Evolutionary conservation across 2,329 filamentous ascomycete species (phyloP), one percentile per base, ranked within the genome.

Genomic region (Trichoderma breve): DNA sequence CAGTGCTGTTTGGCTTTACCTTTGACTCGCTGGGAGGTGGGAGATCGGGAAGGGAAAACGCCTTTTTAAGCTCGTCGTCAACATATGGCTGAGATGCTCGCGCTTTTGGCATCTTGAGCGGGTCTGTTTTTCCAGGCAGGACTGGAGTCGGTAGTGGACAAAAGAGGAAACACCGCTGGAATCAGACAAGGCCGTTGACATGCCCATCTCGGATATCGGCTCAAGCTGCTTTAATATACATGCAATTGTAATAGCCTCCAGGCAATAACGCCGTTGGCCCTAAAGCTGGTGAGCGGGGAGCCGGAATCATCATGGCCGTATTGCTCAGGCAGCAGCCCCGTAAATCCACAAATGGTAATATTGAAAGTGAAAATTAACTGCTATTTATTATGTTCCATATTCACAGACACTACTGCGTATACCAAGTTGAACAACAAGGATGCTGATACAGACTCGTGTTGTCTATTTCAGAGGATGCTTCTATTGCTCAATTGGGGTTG

Each of bases 291-390:
- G n/a, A 51, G 43, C 28, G 47, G 63, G n/a, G 30, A 55, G 63
- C 32, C 18, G n/a, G 9, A 51, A 21, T 12, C 43, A 51, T 51
- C 43, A n/a, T 51, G 8, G 18, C 18, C 43, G 36, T 47, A n/a
- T 47, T 21, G 36, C 26, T 34, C 64, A 67, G 64, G 64, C 64
- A 67, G 64, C 64, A 67, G 64, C 30, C 51, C 21, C 32, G 30
- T 55, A 32, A 43, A 43, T 63, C 39, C 18, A 43, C 15, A 43
- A 43, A 2, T 39, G 32, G 2, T 12, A 34, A 24, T 53, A 12
- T 21, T 43, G 39, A 43, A 14, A 24, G 34, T 63, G 60, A 43
- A 43, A 3, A 7, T 28, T 4, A 12, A 36, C 34, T 43, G 36
- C 14, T 18, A 39, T 63, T 63, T 12, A 18, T 4, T n/a, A 30